Conservation (phyloP, 192 early-diverging fungal species). For the Rhizophlyctis rosea region DNA sequence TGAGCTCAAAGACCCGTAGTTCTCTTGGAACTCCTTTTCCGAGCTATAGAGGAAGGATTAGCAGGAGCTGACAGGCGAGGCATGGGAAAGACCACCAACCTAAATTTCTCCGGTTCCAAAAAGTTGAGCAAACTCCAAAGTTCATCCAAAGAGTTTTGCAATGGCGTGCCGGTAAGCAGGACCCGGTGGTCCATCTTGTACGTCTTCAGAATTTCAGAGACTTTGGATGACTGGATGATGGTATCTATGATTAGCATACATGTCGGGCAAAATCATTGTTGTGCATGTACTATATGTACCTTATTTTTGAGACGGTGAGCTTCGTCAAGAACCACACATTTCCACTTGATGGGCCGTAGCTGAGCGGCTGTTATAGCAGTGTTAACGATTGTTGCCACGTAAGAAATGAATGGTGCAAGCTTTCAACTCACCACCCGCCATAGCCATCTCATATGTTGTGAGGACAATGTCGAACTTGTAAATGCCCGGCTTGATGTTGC, state of each 20-base stretch:
- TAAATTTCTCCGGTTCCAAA: conserved; percentile 71
- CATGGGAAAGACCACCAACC: background rate
- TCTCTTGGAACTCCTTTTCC: conserved; percentile 62
- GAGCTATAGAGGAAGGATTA: conserved; percentile 31
- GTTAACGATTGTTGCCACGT: background rate
- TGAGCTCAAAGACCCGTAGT: conserved; percentile 67
- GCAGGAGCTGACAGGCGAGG: background rate
- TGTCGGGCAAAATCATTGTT: background rate
- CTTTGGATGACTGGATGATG: conserved; percentile 54
- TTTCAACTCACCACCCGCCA: conserved; percentile 33
- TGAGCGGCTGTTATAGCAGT: conserved; percentile 46
- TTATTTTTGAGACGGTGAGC: conserved; percentile 86
- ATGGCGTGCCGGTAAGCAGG: conserved; percentile 78
- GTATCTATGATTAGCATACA: background rate
- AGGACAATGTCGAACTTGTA: conserved; percentile 58
- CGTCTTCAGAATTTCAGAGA: conserved; percentile 68
- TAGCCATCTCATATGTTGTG: conserved; percentile 66
- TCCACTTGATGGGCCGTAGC: conserved; percentile 69
- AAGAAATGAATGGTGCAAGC: background rate
- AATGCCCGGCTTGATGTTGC: conserved; percentile 28
- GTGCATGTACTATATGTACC: conserved; percentile 12
- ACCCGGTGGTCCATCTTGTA: conserved; percentile 77
- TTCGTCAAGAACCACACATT: conserved; percentile 75
- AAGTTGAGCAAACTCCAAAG: conserved; percentile 80
- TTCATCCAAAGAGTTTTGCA: conserved; percentile 82